Conservation (phyloP, 345 rosid species). For the Lumnitzera littorea region DNA sequence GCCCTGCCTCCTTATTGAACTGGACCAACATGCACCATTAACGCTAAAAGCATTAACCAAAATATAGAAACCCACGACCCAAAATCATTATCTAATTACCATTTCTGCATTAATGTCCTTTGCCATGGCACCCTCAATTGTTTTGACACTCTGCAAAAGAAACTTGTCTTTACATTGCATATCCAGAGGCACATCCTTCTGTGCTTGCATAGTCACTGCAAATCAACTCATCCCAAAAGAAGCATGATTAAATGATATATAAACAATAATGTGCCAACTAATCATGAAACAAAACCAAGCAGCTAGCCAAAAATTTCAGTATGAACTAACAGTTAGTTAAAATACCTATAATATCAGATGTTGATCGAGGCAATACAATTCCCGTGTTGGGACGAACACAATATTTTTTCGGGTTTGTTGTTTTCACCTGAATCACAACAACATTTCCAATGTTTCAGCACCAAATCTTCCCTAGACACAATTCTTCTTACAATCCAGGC, state of each 20-base stretch:
- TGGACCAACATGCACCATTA: slow-evolving; percentile 9
- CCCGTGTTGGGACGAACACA: slow-evolving; percentile 82
- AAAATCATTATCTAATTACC: slow-evolving; percentile 24
- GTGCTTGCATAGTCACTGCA: slow-evolving; percentile 82
- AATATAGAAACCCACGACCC: neutral
- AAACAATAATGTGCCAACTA: too few species aligned
- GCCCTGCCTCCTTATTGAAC: slow-evolving; percentile 75
- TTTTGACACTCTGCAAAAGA: slow-evolving; percentile 67
- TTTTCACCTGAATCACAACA: slow-evolving; percentile 54
- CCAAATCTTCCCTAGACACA: slow-evolving; percentile 5
- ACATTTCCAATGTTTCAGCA: neutral
- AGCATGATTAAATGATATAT: neutral
- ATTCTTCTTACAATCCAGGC: neutral
- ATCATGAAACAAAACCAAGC: too few species aligned
- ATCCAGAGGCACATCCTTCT: slow-evolving; percentile 66
- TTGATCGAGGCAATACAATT: slow-evolving; percentile 57
- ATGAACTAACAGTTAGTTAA: neutral
- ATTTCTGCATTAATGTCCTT: slow-evolving; percentile 69
- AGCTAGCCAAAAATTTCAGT: neutral
- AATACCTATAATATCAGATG: slow-evolving; percentile 59
- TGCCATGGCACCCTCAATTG: slow-evolving; percentile 32
- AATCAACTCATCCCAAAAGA: slow-evolving; percentile 6
- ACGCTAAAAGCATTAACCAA: slow-evolving; percentile 2
- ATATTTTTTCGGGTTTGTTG: slow-evolving; percentile 78
- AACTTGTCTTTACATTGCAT: slow-evolving; percentile 84